Evolutionary conservation across 345 rosid species (phyloP), one percentile per base, ranked within the genome.

Genomic region (Gossypium australe): DNA sequence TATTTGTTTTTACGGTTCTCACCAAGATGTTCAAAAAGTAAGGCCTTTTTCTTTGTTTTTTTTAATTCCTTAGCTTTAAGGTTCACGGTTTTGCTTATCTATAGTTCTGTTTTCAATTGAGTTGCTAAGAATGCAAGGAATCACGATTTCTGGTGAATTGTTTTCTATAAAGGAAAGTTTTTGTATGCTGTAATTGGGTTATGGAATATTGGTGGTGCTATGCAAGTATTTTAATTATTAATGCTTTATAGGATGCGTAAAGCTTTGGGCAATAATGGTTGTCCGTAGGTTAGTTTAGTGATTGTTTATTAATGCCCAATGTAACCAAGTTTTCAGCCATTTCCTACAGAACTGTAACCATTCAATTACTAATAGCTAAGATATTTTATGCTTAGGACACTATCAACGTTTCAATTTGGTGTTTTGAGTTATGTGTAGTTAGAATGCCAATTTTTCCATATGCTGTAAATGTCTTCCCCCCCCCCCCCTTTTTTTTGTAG

Each of bases 11-110:
- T 11, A 17, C 68, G 49, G 41, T 58, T 58, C 70, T 53, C 60
- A 34, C 61, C 72, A 78, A 62, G 20, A 85, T 85, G 88, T 85
- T 85, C 82, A 85, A 83, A 74, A 85, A 85, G 86, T 85, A 74
- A 81, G 76, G 41, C 8, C 14, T 60, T 11, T 55, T 4, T 24
- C 73, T 45, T n/a, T 5, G 2, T 29, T n/a, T 70, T 17, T 63
- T 71, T 10, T 51, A 65, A 3, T 47, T 41, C n/a, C 8, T 41
- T 38, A 10, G 25, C 43, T 17, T 55, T 13, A 48, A 48, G 14
- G 52, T 48, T 48, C 52, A 48, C 13, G 52, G 1, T 12, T 48
- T 48, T 48, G 14, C 52, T 48, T 11, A 10, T 48, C 17, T 48
- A 48, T 11, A 48, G 52, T 48, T 48, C 4, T 48, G 52, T 51